Evolutionary conservation across 2,329 filamentous ascomycete species (phyloP).

Genomic region (Arthrobotrys conoides): DNA sequence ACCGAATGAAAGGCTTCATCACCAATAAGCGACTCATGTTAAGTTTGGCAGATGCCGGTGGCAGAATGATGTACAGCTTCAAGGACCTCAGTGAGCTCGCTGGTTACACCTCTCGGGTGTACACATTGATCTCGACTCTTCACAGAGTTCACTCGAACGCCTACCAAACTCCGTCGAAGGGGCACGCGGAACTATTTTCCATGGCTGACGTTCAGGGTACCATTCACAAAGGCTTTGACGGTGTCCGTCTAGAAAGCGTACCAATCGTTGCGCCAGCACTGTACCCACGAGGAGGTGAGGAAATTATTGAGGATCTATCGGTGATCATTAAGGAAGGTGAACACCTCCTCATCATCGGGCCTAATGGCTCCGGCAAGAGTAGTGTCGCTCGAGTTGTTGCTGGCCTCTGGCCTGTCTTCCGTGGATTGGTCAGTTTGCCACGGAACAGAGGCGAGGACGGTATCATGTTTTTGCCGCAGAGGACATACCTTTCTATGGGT

Average conservation of each 20-base stretch:
- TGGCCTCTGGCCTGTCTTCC: slow-evolving; percentile 95
- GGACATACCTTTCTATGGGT: slow-evolving; percentile 78
- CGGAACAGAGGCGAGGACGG: slow-evolving; percentile 85
- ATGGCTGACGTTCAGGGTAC: slow-evolving; percentile 93
- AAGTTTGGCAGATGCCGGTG: slow-evolving; percentile 93
- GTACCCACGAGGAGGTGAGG: slow-evolving; percentile 91
- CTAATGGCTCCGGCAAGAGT: slow-evolving; percentile 94
- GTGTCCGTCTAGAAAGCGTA: slow-evolving; percentile 91
- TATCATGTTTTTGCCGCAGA: slow-evolving; percentile 98
- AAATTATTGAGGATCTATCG: slow-evolving; percentile 88
- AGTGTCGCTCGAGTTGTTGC: slow-evolving; percentile 89
- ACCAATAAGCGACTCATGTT: slow-evolving; percentile 99
- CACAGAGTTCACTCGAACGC: slow-evolving; percentile 93
- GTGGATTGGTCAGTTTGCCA: slow-evolving; percentile 89
- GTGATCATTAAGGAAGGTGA: slow-evolving; percentile 92
- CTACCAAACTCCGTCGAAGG: slow-evolving; percentile 79
- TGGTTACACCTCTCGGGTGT: slow-evolving; percentile 95
- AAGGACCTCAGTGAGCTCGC: slow-evolving; percentile 96
- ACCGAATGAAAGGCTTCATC: slow-evolving; percentile 98
- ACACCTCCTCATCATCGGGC: slow-evolving; percentile 92
- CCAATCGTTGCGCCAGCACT: slow-evolving; percentile 90
- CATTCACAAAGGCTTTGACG: slow-evolving; percentile 93
- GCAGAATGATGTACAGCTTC: slow-evolving; percentile 99
- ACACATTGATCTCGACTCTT: slow-evolving; percentile 92
- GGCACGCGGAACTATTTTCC: slow-evolving; percentile 84